Evolutionary conservation across 1,284 basidiomycete genomes (phyloP).

Genomic region (Paramarasmius palmivorus): DNA sequence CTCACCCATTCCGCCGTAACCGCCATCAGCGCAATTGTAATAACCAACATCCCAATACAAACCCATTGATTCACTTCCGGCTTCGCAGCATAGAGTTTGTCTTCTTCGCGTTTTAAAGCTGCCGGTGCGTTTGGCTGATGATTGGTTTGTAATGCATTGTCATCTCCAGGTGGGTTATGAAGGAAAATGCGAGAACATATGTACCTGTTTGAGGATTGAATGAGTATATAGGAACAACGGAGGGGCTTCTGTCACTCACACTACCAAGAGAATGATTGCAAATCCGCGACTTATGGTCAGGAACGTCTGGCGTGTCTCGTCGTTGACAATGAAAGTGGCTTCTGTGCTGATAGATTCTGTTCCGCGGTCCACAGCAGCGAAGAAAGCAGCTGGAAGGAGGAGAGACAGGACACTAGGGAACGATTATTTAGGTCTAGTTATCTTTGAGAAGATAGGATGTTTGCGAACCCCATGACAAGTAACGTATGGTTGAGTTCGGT

Average conservation of each 20-base stretch:
- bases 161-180: slow-evolving; percentile 65
- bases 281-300: slow-evolving; percentile 63
- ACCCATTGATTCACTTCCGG: slow-evolving; percentile 64
- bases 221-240: not conserved
- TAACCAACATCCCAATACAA: slow-evolving; percentile 49
- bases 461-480: slow-evolving; percentile 61
- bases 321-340: slow-evolving; percentile 37
- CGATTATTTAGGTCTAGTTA: not conserved
- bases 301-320: slow-evolving; percentile 44
- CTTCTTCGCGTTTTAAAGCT: slow-evolving; percentile 43
- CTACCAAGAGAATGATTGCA: slow-evolving; percentile 56
- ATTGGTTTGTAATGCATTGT: slow-evolving; percentile 40
- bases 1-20: slow-evolving; percentile 68
- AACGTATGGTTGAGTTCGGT: slow-evolving; percentile 66
- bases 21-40: slow-evolving; percentile 61
- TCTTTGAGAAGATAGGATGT: slow-evolving; percentile 4
- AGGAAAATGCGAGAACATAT: slow-evolving; percentile 64
- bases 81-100: slow-evolving; percentile 38
- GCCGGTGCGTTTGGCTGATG: slow-evolving; percentile 42
- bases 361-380: slow-evolving; percentile 55
- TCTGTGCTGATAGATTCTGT: slow-evolving; percentile 23
- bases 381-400: slow-evolving; percentile 65
- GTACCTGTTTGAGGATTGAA: slow-evolving; percentile 42
- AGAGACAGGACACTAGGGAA: slow-evolving; percentile 62
- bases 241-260: slow-evolving; percentile 39